phyloP scores from a whole-genome alignment of 1,284 basidiomycete genomes.

The Ceratobasidium sp. region DNA sequence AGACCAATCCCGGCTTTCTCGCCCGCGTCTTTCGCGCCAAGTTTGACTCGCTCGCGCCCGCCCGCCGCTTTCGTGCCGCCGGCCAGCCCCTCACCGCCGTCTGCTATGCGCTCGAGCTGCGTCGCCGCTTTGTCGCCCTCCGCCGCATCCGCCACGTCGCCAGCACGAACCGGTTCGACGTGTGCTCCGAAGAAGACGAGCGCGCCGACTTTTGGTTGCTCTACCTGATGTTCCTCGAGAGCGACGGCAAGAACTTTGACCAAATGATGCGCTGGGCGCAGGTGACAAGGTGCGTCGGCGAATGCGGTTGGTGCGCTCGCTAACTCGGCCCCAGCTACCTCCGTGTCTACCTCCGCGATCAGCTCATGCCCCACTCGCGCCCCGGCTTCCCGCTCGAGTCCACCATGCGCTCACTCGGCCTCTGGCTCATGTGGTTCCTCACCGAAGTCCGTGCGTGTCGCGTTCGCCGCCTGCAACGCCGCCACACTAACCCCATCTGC shows the following conservation, averaged over 20 bases:
- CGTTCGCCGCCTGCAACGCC: neutral
- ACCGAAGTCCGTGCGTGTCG: slow-evolving; percentile 50
- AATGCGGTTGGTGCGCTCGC: no score
- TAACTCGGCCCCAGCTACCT: slow-evolving; percentile 46
- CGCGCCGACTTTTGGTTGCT: slow-evolving; percentile 53
- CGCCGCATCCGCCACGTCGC: slow-evolving; percentile 44
- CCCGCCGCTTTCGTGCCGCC: slow-evolving; percentile 47
- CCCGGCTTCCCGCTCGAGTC: slow-evolving; percentile 54
- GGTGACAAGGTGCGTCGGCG: slow-evolving; percentile 35
- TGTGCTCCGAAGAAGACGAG: slow-evolving; percentile 20
- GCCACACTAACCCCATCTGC: slow-evolving; percentile 3
- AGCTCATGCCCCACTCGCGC: slow-evolving; percentile 51
- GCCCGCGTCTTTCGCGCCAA: slow-evolving; percentile 51
- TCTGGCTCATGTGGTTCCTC: slow-evolving; percentile 57
- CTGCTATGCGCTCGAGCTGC: slow-evolving; percentile 50
- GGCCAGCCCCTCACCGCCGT: slow-evolving; percentile 44
- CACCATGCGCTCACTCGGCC: slow-evolving; percentile 52
- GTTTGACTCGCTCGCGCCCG: slow-evolving; percentile 52
- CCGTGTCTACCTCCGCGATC: slow-evolving; percentile 50
- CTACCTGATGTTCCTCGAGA: slow-evolving; percentile 55
- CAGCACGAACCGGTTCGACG: neutral
- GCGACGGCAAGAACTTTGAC: slow-evolving; percentile 54
- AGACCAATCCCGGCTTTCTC: slow-evolving; percentile 52
- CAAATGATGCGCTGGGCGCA: slow-evolving; percentile 49
- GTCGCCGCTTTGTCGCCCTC: slow-evolving; percentile 48